These are phyloP conservation scores for Ophiostoma himal-ulmi DNA, from an alignment of 2,329 filamentous ascomycete genomes.

Conservation along the genomic window DNA sequence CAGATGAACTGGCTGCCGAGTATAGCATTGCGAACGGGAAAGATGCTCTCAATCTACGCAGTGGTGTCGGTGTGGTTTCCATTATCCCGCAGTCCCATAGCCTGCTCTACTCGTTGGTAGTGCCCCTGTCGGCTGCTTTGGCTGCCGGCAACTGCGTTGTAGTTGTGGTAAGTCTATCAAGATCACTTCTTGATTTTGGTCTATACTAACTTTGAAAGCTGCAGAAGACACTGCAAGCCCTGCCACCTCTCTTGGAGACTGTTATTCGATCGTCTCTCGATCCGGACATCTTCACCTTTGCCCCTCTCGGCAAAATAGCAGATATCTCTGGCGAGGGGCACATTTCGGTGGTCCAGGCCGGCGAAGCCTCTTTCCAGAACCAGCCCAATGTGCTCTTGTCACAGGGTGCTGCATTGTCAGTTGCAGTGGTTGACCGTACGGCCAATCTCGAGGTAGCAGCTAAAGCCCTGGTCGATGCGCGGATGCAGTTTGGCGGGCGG, in stretches of 20 bases:
- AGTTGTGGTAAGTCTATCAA: constrained; percentile 27
- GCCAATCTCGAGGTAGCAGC: constrained; percentile 51
- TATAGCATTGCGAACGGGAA: constrained; percentile 31
- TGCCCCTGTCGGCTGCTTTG: constrained; percentile 34
- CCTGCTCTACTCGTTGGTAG: constrained; percentile 33
- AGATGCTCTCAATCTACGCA: constrained; percentile 27
- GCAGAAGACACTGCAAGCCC: not conserved
- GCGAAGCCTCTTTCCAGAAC: not conserved
- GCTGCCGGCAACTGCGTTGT: constrained; percentile 35
- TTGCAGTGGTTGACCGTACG: constrained; percentile 52
- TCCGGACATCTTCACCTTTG: not conserved
- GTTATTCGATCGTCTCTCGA: not conserved
- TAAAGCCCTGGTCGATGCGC: constrained; percentile 45
- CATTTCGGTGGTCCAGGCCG: not conserved
- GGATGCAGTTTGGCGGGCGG: constrained; percentile 49
- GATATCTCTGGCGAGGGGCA: not conserved
- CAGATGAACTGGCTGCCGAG: constrained; percentile 30
- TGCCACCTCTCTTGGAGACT: not conserved
- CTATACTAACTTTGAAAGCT: not conserved
- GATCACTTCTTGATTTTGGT: no score
- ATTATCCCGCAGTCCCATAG: constrained; percentile 33
- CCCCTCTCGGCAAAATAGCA: not conserved
- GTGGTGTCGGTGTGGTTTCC: constrained; percentile 31
- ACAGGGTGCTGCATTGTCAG: not conserved
- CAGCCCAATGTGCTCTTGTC: not conserved